Base-by-base conservation (phyloP, 2,329 filamentous ascomycete species). In the Ophiostoma sp. region DNA sequence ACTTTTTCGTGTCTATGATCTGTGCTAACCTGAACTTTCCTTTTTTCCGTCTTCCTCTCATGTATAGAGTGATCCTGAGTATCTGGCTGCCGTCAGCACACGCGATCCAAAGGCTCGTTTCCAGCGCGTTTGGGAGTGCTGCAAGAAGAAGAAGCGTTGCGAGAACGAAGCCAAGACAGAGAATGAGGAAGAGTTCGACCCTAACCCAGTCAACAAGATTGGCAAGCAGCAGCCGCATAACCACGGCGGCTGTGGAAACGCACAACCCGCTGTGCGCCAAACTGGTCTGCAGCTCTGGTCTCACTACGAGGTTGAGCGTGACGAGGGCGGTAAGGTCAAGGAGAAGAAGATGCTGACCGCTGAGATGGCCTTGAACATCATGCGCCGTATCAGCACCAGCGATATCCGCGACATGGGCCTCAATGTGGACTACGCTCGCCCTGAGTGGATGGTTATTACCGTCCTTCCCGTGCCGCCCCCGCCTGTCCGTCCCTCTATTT, bases 361-460 rank as follows among this genome's bases (percentile, higher is more conserved):
- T 3, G 88, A 93, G 76, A 87, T 90, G 82, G 93, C 92, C 3
- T 84, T 96, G 72, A 89, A 90, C 74, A 90, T 98, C 74, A 91
- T 99, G 79, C 89, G 90, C 73, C 89, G 89, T 73, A 95, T 99
- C 72, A 87, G 87, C 2, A 89, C 93, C 69, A 85, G 89, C 18
- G 94, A 97, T 70, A 87, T 97, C 71, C 83, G 85, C 68, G 88
- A 95, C 73, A 92, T 99, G 81, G 95, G 95, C 45, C 81, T 99
- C 75, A 99, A 94, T 79, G 89, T 90, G 69, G 92, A 98, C 76
- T 98, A 98, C 75, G 94, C 96, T 68, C 89, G 94, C 64, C 95
- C 95, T 0, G 95, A 99, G 77, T 99, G 95, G 95, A 96, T 99
- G 92, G 87, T 99, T 70, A 83, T 99, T 71, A 97, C 93, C 0